Percentiles rank a stretch among this genome's conserved stretches.
phyloP scores from a whole-genome alignment of 257 asterid genomes.

The Ehretia macrophylla region DNA sequence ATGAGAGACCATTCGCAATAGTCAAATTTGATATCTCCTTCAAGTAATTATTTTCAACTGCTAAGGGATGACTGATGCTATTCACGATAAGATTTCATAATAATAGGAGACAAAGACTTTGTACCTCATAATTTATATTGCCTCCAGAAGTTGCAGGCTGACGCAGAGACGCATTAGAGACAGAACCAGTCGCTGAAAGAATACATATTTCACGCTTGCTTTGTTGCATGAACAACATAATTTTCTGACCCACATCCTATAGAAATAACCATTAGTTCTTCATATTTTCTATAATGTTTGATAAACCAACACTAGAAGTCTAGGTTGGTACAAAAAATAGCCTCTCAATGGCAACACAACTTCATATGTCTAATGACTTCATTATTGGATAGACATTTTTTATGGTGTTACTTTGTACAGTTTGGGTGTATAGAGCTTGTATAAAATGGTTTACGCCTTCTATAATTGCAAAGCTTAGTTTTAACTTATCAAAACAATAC shows the following conservation, averaged over 20 bases:
- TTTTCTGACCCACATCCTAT: slow-evolving; percentile 58
- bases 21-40: background rate
- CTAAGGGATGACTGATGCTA: background rate
- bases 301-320: too few species aligned
- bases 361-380: too few species aligned
- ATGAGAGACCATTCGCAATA: too few species aligned
- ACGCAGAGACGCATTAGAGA: slow-evolving; percentile 55
- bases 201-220: slow-evolving; percentile 50
- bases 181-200: slow-evolving; percentile 56
- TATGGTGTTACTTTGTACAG: too few species aligned
- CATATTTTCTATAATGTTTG: too few species aligned
- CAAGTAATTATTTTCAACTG: background rate
- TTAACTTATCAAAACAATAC: too few species aligned
- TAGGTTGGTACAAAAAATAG: too few species aligned
- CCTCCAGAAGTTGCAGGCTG: slow-evolving; percentile 68
- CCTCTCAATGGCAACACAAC: too few species aligned
- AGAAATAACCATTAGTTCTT: slow-evolving; percentile 4
- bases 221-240: slow-evolving; percentile 47
- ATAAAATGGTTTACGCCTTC: too few species aligned
- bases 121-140: slow-evolving; percentile 53
- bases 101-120: background rate
- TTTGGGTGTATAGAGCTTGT: too few species aligned
- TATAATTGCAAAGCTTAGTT: too few species aligned
- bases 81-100: background rate
- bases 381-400: too few species aligned